Percentiles rank a stretch among this genome's conserved stretches.
These are phyloP conservation scores for Phalaenopsis equestris DNA, from an alignment of 106 monocot genomes.

Conservation along the genomic window DNA sequence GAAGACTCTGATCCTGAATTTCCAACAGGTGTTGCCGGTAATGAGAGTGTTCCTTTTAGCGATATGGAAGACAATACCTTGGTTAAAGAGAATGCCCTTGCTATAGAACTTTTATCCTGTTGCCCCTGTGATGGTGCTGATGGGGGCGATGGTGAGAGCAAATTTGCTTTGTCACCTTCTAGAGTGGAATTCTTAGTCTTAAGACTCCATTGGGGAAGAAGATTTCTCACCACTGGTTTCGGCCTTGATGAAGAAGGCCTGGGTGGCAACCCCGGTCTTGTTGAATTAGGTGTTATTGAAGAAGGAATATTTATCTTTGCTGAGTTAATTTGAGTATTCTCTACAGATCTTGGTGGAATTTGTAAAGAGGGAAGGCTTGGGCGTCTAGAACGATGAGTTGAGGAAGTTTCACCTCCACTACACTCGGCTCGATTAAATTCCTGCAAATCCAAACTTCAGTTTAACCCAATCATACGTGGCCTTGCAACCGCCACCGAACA, in stretches of 20 bases:
- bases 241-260: slow-evolving; percentile 61
- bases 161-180: slow-evolving; percentile 59
- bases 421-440: slow-evolving; percentile 16
- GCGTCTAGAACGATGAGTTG: slow-evolving; percentile 24
- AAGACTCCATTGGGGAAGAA: slow-evolving; percentile 61
- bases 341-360: slow-evolving; percentile 56
- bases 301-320: slow-evolving; percentile 26
- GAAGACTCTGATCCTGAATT: slow-evolving; percentile 16
- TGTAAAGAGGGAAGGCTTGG: slow-evolving; percentile 70
- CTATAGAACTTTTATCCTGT: slow-evolving; percentile 39
- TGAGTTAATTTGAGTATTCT: slow-evolving; percentile 35
- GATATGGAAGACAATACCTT: slow-evolving; percentile 55
- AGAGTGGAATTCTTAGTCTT: slow-evolving; percentile 24
- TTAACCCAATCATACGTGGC: background rate
- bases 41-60: slow-evolving; percentile 59
- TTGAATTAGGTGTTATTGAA: slow-evolving; percentile 39
- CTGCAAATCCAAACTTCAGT: slow-evolving; percentile 15
- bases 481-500: background rate
- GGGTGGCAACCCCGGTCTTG: slow-evolving; percentile 69
- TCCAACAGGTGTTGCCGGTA: slow-evolving; percentile 72
- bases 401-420: slow-evolving; percentile 21
- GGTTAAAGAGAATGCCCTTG: slow-evolving; percentile 55
- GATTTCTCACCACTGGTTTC: slow-evolving; percentile 42
- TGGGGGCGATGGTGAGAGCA: slow-evolving; percentile 30
- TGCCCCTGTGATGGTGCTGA: slow-evolving; percentile 41